Conservation (phyloP, 306 rosid species). For the Abrus precatorius region DNA sequence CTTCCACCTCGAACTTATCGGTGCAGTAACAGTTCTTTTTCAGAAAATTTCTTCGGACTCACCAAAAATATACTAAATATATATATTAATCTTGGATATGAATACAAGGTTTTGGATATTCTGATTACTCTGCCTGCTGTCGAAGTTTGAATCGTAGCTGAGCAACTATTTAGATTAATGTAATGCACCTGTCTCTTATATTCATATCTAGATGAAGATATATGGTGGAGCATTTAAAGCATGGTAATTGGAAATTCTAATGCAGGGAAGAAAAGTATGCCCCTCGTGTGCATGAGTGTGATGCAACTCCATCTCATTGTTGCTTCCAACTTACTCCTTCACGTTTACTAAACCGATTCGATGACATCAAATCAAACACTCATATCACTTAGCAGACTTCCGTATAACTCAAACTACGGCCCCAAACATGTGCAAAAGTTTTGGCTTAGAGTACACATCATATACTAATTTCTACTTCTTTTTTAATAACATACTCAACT, state of each 20-base stretch:
- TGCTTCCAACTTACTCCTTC: not conserved
- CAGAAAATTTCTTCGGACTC: too few relatives aligned
- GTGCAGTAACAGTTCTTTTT: too few relatives aligned
- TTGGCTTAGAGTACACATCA: not conserved
- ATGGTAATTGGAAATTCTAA: slow-evolving; percentile 14
- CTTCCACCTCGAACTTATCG: too few relatives aligned
- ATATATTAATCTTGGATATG: too few relatives aligned
- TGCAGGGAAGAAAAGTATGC: slow-evolving; percentile 1
- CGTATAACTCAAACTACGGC: not conserved
- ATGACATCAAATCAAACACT: not conserved
- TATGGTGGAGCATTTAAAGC: slow-evolving; percentile 7
- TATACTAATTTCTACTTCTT: not conserved
- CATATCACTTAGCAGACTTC: not conserved
- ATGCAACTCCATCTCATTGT: slow-evolving; percentile 7
- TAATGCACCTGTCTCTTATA: not conserved
- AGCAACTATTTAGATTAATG: not conserved
- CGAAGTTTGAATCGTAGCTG: slow-evolving; percentile 9
- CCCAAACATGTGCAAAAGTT: not conserved
- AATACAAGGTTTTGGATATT: too few relatives aligned
- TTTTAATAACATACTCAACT: too few relatives aligned
- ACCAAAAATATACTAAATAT: too few relatives aligned
- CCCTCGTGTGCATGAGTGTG: slow-evolving; percentile 23
- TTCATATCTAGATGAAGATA: not conserved
- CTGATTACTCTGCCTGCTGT: not conserved
- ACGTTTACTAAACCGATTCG: too few relatives aligned